These are phyloP conservation scores for Candolleomyces efflorescens DNA, from an alignment of 768 basidiomycete genomes.

Conservation along the genomic window DNA sequence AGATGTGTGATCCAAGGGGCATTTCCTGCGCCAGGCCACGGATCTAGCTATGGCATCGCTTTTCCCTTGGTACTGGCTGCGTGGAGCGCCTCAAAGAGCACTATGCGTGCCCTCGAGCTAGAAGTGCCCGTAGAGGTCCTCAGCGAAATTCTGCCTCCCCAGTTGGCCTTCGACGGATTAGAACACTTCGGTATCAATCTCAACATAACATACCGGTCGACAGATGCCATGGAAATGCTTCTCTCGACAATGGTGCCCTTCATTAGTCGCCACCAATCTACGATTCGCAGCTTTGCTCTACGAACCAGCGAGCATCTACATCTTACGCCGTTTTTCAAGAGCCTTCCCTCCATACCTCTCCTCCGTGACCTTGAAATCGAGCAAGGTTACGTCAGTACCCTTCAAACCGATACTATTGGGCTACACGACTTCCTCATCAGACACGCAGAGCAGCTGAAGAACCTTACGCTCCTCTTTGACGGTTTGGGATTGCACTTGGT, in stretches of 20 bases:
- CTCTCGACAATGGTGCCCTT: neutral
- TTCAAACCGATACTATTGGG: neutral
- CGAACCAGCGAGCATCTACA: neutral
- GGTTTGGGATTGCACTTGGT: neutral
- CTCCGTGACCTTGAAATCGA: neutral
- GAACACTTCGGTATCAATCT: neutral
- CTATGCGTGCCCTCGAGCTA: neutral
- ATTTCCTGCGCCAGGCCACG: neutral
- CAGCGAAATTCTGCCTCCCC: neutral
- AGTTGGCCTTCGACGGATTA: neutral
- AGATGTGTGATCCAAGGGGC: neutral
- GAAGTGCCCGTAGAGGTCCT: neutral
- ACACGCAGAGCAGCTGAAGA: neutral
- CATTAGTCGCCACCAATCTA: neutral
- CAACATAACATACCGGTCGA: neutral
- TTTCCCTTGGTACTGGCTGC: neutral
- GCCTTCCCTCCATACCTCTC: neutral
- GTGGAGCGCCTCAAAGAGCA: neutral
- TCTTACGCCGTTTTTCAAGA: neutral
- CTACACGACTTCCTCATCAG: neutral
- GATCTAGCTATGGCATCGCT: neutral
- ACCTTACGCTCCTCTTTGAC: neutral
- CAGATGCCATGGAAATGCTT: neutral
- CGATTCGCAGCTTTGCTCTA: neutral
- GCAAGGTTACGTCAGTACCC: constrained; percentile 1